Percentiles rank a stretch among this genome's conserved stretches.
Evolutionary conservation across 129 eudicot species (phyloP).

Genomic region (Heracleum sosnowskyi): DNA sequence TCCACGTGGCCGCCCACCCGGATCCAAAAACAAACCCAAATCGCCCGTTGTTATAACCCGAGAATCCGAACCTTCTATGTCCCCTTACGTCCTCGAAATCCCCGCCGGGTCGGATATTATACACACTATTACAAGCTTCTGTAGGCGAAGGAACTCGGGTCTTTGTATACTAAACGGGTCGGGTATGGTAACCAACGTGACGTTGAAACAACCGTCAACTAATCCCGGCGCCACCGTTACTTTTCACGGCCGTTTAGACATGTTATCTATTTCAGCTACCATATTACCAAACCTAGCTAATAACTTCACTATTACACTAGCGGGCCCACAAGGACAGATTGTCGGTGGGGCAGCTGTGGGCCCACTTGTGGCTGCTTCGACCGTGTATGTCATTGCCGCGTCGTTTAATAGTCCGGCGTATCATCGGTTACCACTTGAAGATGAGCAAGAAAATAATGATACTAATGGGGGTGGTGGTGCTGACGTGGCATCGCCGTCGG

Average conservation of each 20-base stretch:
- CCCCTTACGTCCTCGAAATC: slow-evolving; percentile 58
- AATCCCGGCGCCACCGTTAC: slow-evolving; percentile 50
- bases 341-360: slow-evolving; percentile 68
- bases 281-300: slow-evolving; percentile 19
- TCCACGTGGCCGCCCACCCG: slow-evolving; percentile 80
- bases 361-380: slow-evolving; percentile 48
- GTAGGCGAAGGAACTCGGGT: slow-evolving; percentile 41
- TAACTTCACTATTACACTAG: slow-evolving; percentile 44
- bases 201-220: slow-evolving; percentile 58
- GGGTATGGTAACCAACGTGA: slow-evolving; percentile 54
- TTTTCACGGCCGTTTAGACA: slow-evolving; percentile 71
- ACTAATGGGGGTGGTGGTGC: slow-evolving; percentile 21
- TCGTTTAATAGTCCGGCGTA: slow-evolving; percentile 52
- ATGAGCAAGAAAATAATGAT: slow-evolving; percentile 19
- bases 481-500: slow-evolving; percentile 22
- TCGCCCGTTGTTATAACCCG: slow-evolving; percentile 58
- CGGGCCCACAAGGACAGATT: slow-evolving; percentile 78
- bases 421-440: slow-evolving; percentile 38
- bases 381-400: slow-evolving; percentile 51
- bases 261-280: slow-evolving; percentile 53
- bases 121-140: slow-evolving; percentile 23
- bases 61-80: slow-evolving; percentile 54
- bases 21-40: slow-evolving; percentile 70
- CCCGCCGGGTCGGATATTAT: slow-evolving; percentile 48
- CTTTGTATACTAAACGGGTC: slow-evolving; percentile 46